These are phyloP conservation scores for Linnemannia zychae DNA, from an alignment of 192 early-diverging fungal species.

Conservation along the genomic window DNA sequence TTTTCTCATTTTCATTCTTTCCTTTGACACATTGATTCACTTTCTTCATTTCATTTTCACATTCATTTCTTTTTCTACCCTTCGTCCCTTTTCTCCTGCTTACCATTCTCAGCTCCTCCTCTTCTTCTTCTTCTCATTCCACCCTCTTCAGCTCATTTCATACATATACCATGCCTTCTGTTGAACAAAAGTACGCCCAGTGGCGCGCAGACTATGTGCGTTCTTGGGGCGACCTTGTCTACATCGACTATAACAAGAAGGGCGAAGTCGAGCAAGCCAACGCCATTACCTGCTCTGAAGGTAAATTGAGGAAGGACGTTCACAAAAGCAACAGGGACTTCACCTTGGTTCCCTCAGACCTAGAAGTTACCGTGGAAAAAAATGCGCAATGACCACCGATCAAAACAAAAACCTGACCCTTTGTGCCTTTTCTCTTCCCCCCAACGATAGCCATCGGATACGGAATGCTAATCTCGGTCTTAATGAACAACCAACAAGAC, in stretches of 20 bases:
- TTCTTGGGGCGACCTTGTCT: constrained; percentile 59
- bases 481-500: constrained; percentile 65
- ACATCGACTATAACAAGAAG: constrained; percentile 68
- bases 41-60: background rate
- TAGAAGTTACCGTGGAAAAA: background rate
- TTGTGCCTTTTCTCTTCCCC: background rate
- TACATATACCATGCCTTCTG: constrained; percentile 46
- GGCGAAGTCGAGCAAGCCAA: constrained; percentile 59
- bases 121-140: background rate
- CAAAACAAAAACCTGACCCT: background rate
- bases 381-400: background rate
- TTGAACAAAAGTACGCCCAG: constrained; percentile 44
- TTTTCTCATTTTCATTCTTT: background rate
- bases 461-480: constrained; percentile 67
- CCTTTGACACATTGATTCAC: background rate
- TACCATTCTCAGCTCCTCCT: background rate
- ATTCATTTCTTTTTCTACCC: background rate
- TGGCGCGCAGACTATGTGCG: constrained; percentile 59
- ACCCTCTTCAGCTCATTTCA: background rate
- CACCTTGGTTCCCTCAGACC: no score
- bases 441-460: constrained; percentile 57
- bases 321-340: background rate
- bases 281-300: constrained; percentile 69
- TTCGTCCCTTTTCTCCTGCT: background rate
- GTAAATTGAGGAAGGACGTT: constrained; percentile 37